These are phyloP conservation scores for Cercophora newfieldiana DNA, from an alignment of 495 filamentous ascomycete species.

Conservation along the genomic window DNA sequence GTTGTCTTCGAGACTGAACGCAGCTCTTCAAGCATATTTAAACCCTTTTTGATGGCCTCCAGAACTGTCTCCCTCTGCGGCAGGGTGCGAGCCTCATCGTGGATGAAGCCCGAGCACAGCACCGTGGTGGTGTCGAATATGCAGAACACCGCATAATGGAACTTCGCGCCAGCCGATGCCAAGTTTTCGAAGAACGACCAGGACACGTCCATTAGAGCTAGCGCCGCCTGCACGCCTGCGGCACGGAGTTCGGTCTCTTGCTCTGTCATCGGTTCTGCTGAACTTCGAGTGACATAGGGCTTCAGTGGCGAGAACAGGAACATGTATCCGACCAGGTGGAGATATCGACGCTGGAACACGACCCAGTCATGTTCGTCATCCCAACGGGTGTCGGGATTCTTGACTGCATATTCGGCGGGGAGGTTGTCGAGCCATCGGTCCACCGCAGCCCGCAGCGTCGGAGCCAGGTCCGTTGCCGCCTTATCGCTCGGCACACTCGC, in stretches of 20 bases:
- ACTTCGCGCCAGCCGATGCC: conserved; percentile 48
- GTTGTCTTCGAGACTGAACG: conserved; percentile 30
- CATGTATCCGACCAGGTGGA: conserved; percentile 51
- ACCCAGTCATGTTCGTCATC: conserved; percentile 45
- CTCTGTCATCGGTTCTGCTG: conserved; percentile 29
- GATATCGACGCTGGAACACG: conserved; percentile 49
- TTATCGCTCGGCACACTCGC: conserved; percentile 10
- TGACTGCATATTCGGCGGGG: conserved; percentile 43
- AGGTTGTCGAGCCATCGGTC: conserved; percentile 45
- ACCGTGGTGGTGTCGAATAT: conserved; percentile 54
- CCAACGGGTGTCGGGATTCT: conserved; percentile 45
- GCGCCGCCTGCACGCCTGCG: conserved; percentile 41
- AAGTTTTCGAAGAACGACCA: conserved; percentile 44
- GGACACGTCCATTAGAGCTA: conserved; percentile 45
- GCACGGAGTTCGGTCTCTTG: conserved; percentile 31
- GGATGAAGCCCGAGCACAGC: conserved; percentile 52
- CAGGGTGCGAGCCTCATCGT: conserved; percentile 44
- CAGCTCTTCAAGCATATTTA: conserved; percentile 42
- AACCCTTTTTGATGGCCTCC: conserved; percentile 38
- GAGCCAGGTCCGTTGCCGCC: conserved; percentile 9
- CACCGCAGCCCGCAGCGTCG: conserved; percentile 33
- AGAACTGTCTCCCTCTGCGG: conserved; percentile 45
- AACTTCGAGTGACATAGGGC: conserved; percentile 41
- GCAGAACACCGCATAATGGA: conserved; percentile 54
- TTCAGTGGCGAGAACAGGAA: conserved; percentile 47